Evolutionary conservation across 2,329 filamentous ascomycete genomes (phyloP), one percentile per base, ranked within the genome.

Genomic region (Penicillium concentricum): DNA sequence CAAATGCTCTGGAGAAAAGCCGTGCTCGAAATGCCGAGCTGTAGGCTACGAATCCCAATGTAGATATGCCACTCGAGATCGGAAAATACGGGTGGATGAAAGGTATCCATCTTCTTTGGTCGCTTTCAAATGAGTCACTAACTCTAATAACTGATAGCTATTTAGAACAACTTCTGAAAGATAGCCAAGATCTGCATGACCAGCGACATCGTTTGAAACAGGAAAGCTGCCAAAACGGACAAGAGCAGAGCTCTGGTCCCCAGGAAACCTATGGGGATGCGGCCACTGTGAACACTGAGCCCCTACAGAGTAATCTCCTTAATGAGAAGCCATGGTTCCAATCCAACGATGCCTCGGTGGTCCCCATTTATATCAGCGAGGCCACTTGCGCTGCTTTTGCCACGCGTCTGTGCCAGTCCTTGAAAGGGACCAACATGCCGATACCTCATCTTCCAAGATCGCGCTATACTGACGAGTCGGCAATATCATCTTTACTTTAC

Each of bases 1-100:
- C 30, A 78, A 74, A 58, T 78, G 76, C 54, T 77, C 75, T 0
- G 76, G 76, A 1, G 67, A 70, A 20, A 67, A 71, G n/a, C 76
- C 76, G 4, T 78, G 76, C 51, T 63, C 67, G 15, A 68, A 70
- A 18, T 78, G 76, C 55, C 61, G 63, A 38, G 57, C 65, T 16
- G 66, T 69, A 2, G 72, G 71, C 4, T 68, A 67, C 45, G 66
- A 61, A 0, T 60, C 59, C 9, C 64, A 71, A 32, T 78, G 75
- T 41, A 58, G 64, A 18, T 78, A 76, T 56, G 67, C 71, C 5
- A 56, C 66, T 13, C 72, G 72, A 13, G 75, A 78, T 41, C 67
- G 74, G 20, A 76, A 74, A 60, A 47, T 78, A 28, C 66, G 71
- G 28, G 61, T 70, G 4, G 61, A 61, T 50, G 62, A 69, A 44